phyloP scores from a whole-genome alignment of 2,329 filamentous ascomycete species.

The Myriosclerotinia scirpicola region DNA sequence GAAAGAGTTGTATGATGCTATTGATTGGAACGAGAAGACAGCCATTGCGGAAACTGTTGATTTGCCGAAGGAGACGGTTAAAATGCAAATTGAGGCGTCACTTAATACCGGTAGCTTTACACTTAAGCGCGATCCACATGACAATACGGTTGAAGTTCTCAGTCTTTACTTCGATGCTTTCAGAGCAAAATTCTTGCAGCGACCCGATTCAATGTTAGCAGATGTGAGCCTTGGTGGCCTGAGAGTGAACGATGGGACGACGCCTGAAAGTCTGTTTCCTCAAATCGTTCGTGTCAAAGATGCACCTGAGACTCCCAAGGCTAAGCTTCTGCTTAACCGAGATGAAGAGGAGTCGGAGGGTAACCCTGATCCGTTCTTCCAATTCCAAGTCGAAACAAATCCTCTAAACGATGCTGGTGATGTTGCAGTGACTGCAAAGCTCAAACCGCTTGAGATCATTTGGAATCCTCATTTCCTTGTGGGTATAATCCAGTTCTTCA shows the following conservation, averaged over 20 bases:
- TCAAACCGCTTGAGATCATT: conserved; percentile 94
- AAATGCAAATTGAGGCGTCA: conserved; percentile 87
- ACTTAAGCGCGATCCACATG: conserved; percentile 79
- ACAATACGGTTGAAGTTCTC: conserved; percentile 75
- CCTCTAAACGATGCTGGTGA: conserved; percentile 91
- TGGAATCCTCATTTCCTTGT: conserved; percentile 95
- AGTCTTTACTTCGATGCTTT: conserved; percentile 94
- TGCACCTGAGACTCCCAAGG: conserved; percentile 56
- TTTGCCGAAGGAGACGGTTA: conserved; percentile 84
- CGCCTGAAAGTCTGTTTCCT: conserved; percentile 83
- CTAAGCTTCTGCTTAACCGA: conserved; percentile 40
- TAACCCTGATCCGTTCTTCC: conserved; percentile 78
- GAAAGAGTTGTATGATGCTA: conserved; percentile 94
- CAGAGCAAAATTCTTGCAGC: conserved; percentile 82
- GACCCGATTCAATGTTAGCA: conserved; percentile 85
- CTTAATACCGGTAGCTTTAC: conserved; percentile 97
- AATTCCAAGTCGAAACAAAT: conserved; percentile 90
- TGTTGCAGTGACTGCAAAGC: conserved; percentile 81
- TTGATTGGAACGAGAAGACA: conserved; percentile 97
- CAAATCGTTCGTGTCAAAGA: conserved; percentile 97
- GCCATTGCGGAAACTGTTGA: conserved; percentile 86
- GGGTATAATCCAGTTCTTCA: conserved; percentile 91
- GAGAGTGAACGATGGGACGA: conserved; percentile 94
- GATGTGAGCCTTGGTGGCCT: conserved; percentile 90
- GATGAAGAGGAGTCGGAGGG: conserved; percentile 44